Conservation (phyloP, 768 basidiomycete genomes). For the Boletus edulis region DNA sequence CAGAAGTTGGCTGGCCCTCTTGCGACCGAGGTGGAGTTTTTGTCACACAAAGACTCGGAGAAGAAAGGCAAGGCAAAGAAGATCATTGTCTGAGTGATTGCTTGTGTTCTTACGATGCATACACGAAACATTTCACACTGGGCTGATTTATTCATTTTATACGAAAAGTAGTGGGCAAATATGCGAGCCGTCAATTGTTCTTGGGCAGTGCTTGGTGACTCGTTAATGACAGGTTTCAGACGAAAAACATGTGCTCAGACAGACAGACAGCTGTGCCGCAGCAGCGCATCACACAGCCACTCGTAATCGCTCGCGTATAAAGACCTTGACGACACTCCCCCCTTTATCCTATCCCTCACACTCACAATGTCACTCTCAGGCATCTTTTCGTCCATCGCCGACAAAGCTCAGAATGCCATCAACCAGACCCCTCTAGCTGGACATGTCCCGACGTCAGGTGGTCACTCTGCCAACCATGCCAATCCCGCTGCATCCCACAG, state of each 20-base stretch:
- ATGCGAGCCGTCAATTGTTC: slow-evolving; percentile 17
- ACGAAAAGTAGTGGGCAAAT: slow-evolving; percentile 24
- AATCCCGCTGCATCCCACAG: slow-evolving; percentile 40
- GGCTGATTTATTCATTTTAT: slow-evolving; percentile 34
- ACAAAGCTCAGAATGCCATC: slow-evolving; percentile 74
- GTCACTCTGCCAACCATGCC: slow-evolving; percentile 32
- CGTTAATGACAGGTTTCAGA: slow-evolving; percentile 19
- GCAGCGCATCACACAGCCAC: slow-evolving; percentile 20
- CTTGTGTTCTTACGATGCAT: slow-evolving; percentile 15
- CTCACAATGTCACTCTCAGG: slow-evolving; percentile 54
- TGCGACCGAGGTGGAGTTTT: slow-evolving; percentile 92
- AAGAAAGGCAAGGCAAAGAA: slow-evolving; percentile 91
- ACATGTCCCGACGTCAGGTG: slow-evolving; percentile 46
- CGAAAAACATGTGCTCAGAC: not conserved
- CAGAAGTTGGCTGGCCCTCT: slow-evolving; percentile 80
- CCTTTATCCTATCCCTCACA: not conserved
- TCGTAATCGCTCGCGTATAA: slow-evolving; percentile 7
- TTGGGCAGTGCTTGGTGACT: slow-evolving; percentile 21
- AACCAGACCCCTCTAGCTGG: slow-evolving; percentile 57
- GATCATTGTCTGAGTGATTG: slow-evolving; percentile 55
- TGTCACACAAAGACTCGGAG: slow-evolving; percentile 93
- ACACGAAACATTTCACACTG: slow-evolving; percentile 14
- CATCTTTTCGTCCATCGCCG: slow-evolving; percentile 66
- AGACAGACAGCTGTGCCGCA: not conserved
- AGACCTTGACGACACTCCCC: slow-evolving; percentile 17